Evolutionary conservation across 768 basidiomycete genomes (phyloP).

Genomic region (Rickenella mellea): DNA sequence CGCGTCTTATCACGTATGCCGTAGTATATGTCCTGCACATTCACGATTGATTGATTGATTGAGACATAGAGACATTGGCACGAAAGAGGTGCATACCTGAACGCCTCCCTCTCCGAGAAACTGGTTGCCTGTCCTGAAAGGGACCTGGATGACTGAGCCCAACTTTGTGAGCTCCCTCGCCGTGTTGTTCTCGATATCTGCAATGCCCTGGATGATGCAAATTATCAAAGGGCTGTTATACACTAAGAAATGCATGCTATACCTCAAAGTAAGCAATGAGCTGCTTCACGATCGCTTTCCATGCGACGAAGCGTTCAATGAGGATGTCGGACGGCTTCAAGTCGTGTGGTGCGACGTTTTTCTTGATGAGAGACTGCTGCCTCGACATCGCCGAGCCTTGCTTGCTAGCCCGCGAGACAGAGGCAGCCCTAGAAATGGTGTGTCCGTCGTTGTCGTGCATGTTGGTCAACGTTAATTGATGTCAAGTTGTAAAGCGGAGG

Average conservation of each 20-base stretch:
- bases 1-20: constrained; percentile 89
- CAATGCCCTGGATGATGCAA: constrained; percentile 39
- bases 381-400: constrained; percentile 68
- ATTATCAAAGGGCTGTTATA: neutral
- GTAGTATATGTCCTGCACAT: constrained; percentile 77
- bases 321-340: constrained; percentile 90
- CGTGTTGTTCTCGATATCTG: constrained; percentile 91
- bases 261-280: constrained; percentile 86
- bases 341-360: constrained; percentile 85
- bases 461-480: neutral
- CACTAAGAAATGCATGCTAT: too few relatives aligned
- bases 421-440: constrained; percentile 61
- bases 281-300: constrained; percentile 97
- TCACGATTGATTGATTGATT: neutral
- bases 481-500: neutral
- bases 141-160: constrained; percentile 93
- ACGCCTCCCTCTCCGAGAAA: constrained; percentile 97
- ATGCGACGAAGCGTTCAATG: constrained; percentile 88
- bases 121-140: constrained; percentile 91
- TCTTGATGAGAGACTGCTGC: constrained; percentile 85
- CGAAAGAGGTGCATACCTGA: constrained; percentile 39
- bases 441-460: constrained; percentile 27
- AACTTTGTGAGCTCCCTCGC: constrained; percentile 90
- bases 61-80: neutral
- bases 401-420: constrained; percentile 54